Evolutionary conservation across 768 basidiomycete genomes (phyloP).

Genomic region (Punctularia strigosozonata): DNA sequence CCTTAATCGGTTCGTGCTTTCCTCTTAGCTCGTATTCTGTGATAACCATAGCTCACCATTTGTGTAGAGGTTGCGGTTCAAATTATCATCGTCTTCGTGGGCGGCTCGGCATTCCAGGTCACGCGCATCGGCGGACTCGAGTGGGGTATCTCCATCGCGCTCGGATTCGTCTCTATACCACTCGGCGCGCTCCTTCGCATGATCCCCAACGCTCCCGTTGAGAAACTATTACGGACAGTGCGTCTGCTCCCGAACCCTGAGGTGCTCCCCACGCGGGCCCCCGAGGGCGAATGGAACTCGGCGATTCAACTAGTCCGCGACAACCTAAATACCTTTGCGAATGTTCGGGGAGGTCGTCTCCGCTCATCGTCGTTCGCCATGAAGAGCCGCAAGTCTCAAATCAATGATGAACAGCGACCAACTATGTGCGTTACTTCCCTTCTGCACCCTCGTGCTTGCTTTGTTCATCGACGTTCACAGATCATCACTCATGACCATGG

Average conservation of each 20-base stretch:
- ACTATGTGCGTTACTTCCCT: constrained; percentile 29
- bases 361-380: constrained; percentile 77
- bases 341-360: constrained; percentile 80
- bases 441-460: constrained; percentile 2
- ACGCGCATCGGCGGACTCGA: constrained; percentile 66
- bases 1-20: constrained; percentile 57
- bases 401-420: constrained; percentile 33
- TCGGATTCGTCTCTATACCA: constrained; percentile 82
- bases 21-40: background rate
- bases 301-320: constrained; percentile 79
- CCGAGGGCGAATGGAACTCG: constrained; percentile 55
- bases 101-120: constrained; percentile 87
- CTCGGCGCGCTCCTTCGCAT: constrained; percentile 73
- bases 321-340: constrained; percentile 73
- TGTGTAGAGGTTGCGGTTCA: constrained; percentile 74
- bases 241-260: constrained; percentile 55
- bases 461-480: constrained; percentile 29
- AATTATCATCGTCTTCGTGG: constrained; percentile 81
- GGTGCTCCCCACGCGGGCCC: constrained; percentile 53
- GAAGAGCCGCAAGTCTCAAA: constrained; percentile 57
- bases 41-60: constrained; percentile 1
- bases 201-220: constrained; percentile 73
- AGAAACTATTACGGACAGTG: constrained; percentile 40
- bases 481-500: constrained; percentile 65
- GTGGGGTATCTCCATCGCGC: constrained; percentile 88